Conservation (phyloP, 2,329 filamentous ascomycete genomes). For the Gremmenia infestans region DNA sequence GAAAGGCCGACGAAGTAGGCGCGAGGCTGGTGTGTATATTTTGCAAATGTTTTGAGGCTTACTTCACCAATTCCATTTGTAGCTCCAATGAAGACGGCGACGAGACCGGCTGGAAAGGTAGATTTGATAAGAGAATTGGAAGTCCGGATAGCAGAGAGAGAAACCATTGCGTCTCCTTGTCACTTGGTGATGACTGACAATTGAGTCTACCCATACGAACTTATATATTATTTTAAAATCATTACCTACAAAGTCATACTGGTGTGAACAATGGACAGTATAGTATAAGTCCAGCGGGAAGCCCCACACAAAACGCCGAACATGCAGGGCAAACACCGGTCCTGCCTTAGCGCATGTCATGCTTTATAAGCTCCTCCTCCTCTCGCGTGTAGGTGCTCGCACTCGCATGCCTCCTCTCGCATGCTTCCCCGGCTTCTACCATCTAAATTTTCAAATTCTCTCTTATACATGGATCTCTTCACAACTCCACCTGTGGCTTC, state of each 20-base stretch:
- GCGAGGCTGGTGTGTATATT: slow-evolving; percentile 35
- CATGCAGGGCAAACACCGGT: background rate
- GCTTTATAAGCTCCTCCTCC: background rate
- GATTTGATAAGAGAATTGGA: slow-evolving; percentile 34
- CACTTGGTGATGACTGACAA: no score
- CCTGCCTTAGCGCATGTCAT: background rate
- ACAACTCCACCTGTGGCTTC: background rate
- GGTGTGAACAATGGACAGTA: no score
- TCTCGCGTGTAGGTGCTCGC: background rate
- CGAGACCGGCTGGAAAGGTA: slow-evolving; percentile 33
- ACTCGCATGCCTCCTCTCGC: background rate
- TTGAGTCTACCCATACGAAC: no score
- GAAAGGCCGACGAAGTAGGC: slow-evolving; percentile 49
- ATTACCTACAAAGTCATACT: no score
- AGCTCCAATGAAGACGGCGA: slow-evolving; percentile 48
- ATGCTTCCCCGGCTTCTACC: background rate
- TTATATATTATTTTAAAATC: no score
- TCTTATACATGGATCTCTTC: background rate
- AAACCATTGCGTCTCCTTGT: slow-evolving; percentile 22
- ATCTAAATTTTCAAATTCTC: background rate
- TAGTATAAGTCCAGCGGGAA: no score
- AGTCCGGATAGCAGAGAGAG: slow-evolving; percentile 26
- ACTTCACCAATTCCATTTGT: slow-evolving; percentile 48
- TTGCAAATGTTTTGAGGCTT: slow-evolving; percentile 41
- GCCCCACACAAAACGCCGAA: background rate